Conservation (phyloP, 2,329 filamentous ascomycete species). For the Aspergillus aculeatinus region DNA sequence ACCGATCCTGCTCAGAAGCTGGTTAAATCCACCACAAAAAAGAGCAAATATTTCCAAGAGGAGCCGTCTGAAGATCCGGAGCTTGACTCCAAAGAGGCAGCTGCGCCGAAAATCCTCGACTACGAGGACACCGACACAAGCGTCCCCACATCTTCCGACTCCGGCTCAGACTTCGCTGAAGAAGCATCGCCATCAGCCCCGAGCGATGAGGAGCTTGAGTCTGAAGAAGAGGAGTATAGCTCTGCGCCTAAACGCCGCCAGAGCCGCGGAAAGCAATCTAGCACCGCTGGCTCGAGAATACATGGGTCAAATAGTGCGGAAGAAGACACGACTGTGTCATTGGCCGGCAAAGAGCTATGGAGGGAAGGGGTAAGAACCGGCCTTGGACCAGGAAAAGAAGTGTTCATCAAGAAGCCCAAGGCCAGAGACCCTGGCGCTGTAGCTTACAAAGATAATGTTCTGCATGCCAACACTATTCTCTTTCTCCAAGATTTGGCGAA, state of each 20-base stretch:
- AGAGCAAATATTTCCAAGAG: conserved; percentile 54
- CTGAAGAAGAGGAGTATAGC: background rate
- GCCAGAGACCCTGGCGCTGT: conserved; percentile 60
- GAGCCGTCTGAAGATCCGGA: conserved; percentile 36
- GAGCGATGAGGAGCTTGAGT: background rate
- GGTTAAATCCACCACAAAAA: conserved; percentile 44
- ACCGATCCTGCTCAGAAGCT: conserved; percentile 16
- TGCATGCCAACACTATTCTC: conserved; percentile 64
- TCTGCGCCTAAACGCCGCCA: background rate
- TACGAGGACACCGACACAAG: conserved; percentile 16
- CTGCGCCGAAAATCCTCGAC: conserved; percentile 15
- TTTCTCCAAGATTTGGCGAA: conserved; percentile 59
- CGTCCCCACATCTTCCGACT: conserved; percentile 6
- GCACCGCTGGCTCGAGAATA: background rate
- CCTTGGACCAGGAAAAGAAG: conserved; percentile 58
- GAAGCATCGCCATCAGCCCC: background rate
- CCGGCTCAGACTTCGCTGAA: conserved; percentile 8
- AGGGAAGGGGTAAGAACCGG: conserved; percentile 55
- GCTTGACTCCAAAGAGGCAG: conserved; percentile 31
- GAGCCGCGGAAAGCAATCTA: conserved; percentile 1
- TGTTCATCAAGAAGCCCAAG: conserved; percentile 64
- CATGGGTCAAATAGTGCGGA: background rate
- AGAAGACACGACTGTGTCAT: conserved; percentile 60
- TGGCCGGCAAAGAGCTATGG: conserved; percentile 54
- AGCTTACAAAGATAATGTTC: conserved; percentile 56